These are phyloP conservation scores for Candida parachauliodes DNA, from an alignment of 805 yeast species.

Conservation along the genomic window DNA sequence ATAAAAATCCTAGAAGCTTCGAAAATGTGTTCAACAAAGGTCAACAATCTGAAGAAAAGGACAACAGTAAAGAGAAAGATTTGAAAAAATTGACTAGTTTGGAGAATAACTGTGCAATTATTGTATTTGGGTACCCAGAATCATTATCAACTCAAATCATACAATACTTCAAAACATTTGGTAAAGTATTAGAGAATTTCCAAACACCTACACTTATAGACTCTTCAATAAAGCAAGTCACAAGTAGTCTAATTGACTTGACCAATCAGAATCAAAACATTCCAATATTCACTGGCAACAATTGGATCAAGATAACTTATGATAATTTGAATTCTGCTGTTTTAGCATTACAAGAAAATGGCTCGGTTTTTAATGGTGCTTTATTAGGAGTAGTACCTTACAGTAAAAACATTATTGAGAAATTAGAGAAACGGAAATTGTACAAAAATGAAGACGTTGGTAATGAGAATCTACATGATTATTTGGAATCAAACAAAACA, in stretches of 20 bases:
- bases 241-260: not conserved
- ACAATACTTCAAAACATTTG: slow-evolving; percentile 73
- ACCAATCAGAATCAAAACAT: slow-evolving; percentile 17
- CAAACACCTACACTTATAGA: slow-evolving; percentile 26
- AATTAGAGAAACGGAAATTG: slow-evolving; percentile 46
- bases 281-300: slow-evolving; percentile 80
- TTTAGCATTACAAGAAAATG: slow-evolving; percentile 84
- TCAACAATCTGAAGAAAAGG: slow-evolving; percentile 1
- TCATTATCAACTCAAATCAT: slow-evolving; percentile 62
- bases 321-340: slow-evolving; percentile 70
- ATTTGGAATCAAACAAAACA: not conserved
- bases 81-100: slow-evolving; percentile 19
- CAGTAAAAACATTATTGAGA: slow-evolving; percentile 56
- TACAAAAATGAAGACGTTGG: slow-evolving; percentile 48
- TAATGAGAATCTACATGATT: slow-evolving; percentile 18
- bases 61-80: slow-evolving; percentile 6
- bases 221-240: slow-evolving; percentile 6
- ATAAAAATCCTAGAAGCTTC: slow-evolving; percentile 44
- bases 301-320: slow-evolving; percentile 91
- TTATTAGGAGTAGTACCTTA: slow-evolving; percentile 70
- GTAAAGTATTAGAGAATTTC: slow-evolving; percentile 73
- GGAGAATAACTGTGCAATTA: slow-evolving; percentile 57
- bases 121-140: slow-evolving; percentile 89
- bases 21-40: slow-evolving; percentile 40
- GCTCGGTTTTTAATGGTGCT: slow-evolving; percentile 62